phyloP scores from a whole-genome alignment of 2,329 filamentous ascomycete genomes.

The Periconia digitata region DNA sequence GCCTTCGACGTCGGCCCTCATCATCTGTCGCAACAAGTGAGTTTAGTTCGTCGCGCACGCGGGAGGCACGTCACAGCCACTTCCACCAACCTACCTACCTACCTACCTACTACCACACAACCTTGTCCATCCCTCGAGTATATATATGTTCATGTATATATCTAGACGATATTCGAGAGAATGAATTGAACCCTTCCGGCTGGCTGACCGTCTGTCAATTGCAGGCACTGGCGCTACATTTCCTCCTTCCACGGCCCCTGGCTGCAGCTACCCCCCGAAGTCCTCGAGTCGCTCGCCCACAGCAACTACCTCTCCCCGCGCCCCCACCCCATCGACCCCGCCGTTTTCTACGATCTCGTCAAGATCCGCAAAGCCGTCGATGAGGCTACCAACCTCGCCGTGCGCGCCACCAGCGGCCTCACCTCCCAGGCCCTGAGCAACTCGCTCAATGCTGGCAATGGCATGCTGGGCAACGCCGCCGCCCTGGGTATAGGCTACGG shows the following conservation, averaged over 20 bases:
- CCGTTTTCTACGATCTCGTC: slow-evolving; percentile 79
- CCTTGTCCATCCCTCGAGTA: too few relatives aligned
- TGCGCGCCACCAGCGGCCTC: slow-evolving; percentile 74
- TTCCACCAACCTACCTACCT: background rate
- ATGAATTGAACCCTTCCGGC: slow-evolving; percentile 3
- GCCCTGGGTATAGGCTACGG: slow-evolving; percentile 60
- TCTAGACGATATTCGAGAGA: too few relatives aligned
- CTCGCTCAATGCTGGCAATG: slow-evolving; percentile 54
- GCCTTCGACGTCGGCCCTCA: slow-evolving; percentile 38
- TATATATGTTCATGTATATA: too few relatives aligned
- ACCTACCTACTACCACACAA: slow-evolving; percentile 8
- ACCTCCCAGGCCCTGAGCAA: slow-evolving; percentile 65
- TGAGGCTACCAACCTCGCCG: slow-evolving; percentile 75
- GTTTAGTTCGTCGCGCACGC: too few relatives aligned
- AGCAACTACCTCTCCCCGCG: slow-evolving; percentile 77
- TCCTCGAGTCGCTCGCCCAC: slow-evolving; percentile 76
- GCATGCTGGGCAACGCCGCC: slow-evolving; percentile 54
- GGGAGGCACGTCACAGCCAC: slow-evolving; percentile 25
- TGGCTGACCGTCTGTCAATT: slow-evolving; percentile 9
- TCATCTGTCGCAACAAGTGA: slow-evolving; percentile 49
- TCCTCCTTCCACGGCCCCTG: slow-evolving; percentile 82
- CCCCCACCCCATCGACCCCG: slow-evolving; percentile 76
- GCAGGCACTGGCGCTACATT: slow-evolving; percentile 82
- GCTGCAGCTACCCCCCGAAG: slow-evolving; percentile 76
- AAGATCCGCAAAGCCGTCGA: slow-evolving; percentile 81